A percentile compares a stretch with the other conserved stretches of the same genome.
phyloP scores from a whole-genome alignment of 768 basidiomycete genomes.

The Sarcodon aspratus region DNA sequence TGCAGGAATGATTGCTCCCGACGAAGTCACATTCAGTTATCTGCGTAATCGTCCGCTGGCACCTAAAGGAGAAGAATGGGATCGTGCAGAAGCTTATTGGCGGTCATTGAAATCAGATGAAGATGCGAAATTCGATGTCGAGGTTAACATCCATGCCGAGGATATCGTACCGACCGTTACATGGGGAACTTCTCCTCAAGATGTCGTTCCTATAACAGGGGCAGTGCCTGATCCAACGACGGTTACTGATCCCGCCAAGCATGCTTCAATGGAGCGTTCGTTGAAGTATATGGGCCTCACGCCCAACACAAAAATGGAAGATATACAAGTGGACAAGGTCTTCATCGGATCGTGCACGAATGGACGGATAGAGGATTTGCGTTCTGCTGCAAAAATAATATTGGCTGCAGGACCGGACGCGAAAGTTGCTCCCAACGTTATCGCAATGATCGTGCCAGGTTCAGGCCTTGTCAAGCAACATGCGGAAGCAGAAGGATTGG shows the following conservation, averaged over 20 bases:
- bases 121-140: slow-evolving; percentile 46
- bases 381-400: slow-evolving; percentile 46
- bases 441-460: slow-evolving; percentile 60
- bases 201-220: slow-evolving; percentile 48
- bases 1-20: slow-evolving; percentile 57
- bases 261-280: slow-evolving; percentile 35
- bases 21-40: slow-evolving; percentile 51
- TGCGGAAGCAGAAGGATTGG: slow-evolving; percentile 54
- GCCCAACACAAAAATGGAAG: slow-evolving; percentile 41
- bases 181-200: slow-evolving; percentile 58
- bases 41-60: slow-evolving; percentile 47
- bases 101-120: slow-evolving; percentile 40
- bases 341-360: slow-evolving; percentile 65
- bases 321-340: slow-evolving; percentile 51
- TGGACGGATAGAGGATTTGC: slow-evolving; percentile 54
- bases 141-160: slow-evolving; percentile 44
- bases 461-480: slow-evolving; percentile 57
- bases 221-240: slow-evolving; percentile 39
- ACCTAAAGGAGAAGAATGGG: slow-evolving; percentile 49
- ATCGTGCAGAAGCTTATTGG: slow-evolving; percentile 50
- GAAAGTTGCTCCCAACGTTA: slow-evolving; percentile 37
- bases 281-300: slow-evolving; percentile 53
- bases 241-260: slow-evolving; percentile 32
- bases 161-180: slow-evolving; percentile 56
- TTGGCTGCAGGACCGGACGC: slow-evolving; percentile 37